Percentiles rank a stretch among this genome's conserved stretches.
Conservation (phyloP, 2,329 filamentous ascomycete species). For the Emericellopsis cladophorae region DNA sequence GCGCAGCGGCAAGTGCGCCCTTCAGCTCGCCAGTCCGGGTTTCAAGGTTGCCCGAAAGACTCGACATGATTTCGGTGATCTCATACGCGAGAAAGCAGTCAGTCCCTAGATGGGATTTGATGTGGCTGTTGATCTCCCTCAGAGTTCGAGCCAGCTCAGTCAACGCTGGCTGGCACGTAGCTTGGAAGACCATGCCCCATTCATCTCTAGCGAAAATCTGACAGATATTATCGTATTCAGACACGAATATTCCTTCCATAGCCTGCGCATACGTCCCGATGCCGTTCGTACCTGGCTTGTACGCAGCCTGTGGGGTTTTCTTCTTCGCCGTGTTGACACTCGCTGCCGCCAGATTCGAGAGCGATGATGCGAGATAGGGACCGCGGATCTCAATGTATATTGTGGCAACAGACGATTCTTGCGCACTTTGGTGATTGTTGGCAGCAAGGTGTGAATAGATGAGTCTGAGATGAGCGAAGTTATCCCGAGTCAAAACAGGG, state of each 20-base stretch:
- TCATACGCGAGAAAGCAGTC: conserved; percentile 96
- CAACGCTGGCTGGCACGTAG: conserved; percentile 66
- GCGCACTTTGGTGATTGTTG: conserved; percentile 36
- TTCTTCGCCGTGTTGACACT: conserved; percentile 75
- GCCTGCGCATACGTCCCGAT: conserved; percentile 81
- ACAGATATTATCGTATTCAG: conserved; percentile 86
- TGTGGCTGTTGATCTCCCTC: conserved; percentile 78
- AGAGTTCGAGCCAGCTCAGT: conserved; percentile 76
- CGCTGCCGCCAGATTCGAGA: conserved; percentile 79
- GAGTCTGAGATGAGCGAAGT: conserved; percentile 61
- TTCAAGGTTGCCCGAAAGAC: conserved; percentile 68
- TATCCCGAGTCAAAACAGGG: conserved; percentile 66
- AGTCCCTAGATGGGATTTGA: conserved; percentile 72
- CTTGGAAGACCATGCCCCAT: conserved; percentile 66
- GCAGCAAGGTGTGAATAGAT: conserved; percentile 65
- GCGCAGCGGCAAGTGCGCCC: conserved; percentile 64
- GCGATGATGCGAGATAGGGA: conserved; percentile 68
- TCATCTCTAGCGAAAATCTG: conserved; percentile 78
- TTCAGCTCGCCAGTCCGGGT: conserved; percentile 78
- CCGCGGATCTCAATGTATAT: conserved; percentile 81
- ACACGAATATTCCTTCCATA: conserved; percentile 74
- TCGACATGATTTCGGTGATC: conserved; percentile 79
- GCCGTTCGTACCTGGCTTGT: conserved; percentile 78
- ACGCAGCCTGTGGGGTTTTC: conserved; percentile 70
- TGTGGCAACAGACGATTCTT: conserved; percentile 60